phyloP scores from a whole-genome alignment of 208 protist species.

The Acanthamoeba quina region DNA sequence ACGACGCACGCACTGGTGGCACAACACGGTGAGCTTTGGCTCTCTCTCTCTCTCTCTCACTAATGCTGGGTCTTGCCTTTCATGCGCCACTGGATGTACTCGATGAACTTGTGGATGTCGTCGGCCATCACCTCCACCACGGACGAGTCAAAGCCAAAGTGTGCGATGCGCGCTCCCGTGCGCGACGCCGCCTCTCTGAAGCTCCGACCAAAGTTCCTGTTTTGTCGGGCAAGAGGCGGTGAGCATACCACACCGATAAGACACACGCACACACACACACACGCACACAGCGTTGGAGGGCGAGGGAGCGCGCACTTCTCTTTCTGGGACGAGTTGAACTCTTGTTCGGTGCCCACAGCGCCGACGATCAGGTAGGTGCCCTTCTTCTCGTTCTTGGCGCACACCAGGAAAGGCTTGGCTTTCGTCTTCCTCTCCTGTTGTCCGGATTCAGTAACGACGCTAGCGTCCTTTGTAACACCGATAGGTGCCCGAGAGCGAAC shows the following conservation, averaged over 20 bases:
- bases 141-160: constrained; percentile 65
- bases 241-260: neutral
- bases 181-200: constrained; percentile 65
- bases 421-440: constrained; percentile 58
- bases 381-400: constrained; percentile 65
- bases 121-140: constrained; percentile 71
- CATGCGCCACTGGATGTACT: constrained; percentile 69
- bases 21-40: no score
- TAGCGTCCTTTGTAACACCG: no score
- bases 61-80: constrained; percentile 4
- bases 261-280: neutral
- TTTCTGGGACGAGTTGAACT: constrained; percentile 64
- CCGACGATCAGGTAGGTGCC: constrained; percentile 68
- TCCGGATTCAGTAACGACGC: neutral
- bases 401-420: constrained; percentile 70
- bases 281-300: neutral
- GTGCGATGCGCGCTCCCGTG: constrained; percentile 45
- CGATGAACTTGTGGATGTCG: constrained; percentile 62
- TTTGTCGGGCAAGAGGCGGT: neutral
- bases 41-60: no score
- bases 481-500: no score
- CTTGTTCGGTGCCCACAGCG: constrained; percentile 60
- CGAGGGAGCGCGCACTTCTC: constrained; percentile 24
- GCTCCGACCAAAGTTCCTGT: constrained; percentile 68
- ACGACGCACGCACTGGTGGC: no score